Conservation (phyloP, 768 basidiomycete genomes). For the Suillus hirtellus region DNA sequence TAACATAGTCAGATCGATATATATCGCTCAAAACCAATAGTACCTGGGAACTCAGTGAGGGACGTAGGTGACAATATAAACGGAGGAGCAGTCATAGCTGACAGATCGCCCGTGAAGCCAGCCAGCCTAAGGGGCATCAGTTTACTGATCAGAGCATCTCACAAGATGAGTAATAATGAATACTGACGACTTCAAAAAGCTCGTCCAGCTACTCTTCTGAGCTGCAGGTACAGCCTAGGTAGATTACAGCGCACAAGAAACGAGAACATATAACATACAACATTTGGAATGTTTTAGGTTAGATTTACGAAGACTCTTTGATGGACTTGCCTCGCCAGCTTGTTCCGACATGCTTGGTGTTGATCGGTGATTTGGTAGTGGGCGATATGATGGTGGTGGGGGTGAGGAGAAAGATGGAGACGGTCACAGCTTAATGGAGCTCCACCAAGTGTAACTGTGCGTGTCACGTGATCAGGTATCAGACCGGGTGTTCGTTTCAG, state of each 20-base stretch:
- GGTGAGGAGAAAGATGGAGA: neutral
- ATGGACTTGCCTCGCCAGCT: constrained; percentile 41
- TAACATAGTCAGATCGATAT: constrained; percentile 4
- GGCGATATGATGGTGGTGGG: constrained; percentile 16
- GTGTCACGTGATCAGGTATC: constrained; percentile 2
- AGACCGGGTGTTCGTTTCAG: neutral
- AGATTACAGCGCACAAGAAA: constrained; percentile 20
- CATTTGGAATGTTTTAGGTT: constrained; percentile 25
- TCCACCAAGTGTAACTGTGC: neutral
- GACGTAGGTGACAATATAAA: constrained; percentile 93
- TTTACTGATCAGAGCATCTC: neutral
- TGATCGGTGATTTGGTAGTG: constrained; percentile 8
- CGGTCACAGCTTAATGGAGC: neutral
- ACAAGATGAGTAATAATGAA: neutral
- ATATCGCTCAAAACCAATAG: constrained; percentile 22
- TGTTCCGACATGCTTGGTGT: constrained; percentile 36
- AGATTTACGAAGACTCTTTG: constrained; percentile 25
- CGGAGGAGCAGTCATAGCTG: constrained; percentile 79
- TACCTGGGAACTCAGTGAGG: constrained; percentile 89
- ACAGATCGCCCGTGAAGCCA: constrained; percentile 86
- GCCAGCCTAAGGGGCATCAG: constrained; percentile 56
- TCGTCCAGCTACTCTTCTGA: constrained; percentile 86
- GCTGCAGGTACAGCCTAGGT: constrained; percentile 71
- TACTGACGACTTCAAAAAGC: constrained; percentile 87
- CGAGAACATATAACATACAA: constrained; percentile 32